Evolutionary conservation across 495 filamentous ascomycete genomes (phyloP), one percentile per base, ranked within the genome.

Genomic region (Penicillium verhagenii): DNA sequence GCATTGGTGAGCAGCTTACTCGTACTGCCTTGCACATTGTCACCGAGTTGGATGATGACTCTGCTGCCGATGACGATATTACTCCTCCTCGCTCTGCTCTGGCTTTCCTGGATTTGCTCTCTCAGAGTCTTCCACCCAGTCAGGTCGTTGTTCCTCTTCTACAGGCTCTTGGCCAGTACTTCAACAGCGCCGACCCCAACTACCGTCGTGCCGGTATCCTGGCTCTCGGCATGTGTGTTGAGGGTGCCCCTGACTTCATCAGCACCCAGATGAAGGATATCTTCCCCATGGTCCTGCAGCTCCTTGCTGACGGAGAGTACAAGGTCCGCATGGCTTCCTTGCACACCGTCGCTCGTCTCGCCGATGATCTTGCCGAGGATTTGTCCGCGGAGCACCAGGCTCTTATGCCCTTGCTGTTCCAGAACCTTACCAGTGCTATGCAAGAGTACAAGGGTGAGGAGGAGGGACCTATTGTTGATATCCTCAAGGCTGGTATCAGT

Each of bases 201-300:
- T 88, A 85, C 70, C 86, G 92, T 44, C 88, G 91, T 68, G 94
- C 92, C 37, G 92, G 91, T 70, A 90, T 97, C 64, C 80, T 97
- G 58, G 87, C 94, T 7, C 79, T 98, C 4, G 94, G 93, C 50
- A 95, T 91, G 77, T 92, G 89, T 61, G 94, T 96, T 48, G 94
- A 98, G 73, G 94, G 94, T 57, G 95, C 94, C 31, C 94, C 94
- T 7, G 94, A 97, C 63, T 97, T 97, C 73, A 87, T 97, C 61
- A 88, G 86, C 55, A 94, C 91, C 8, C 92, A 97, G 77, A 81
- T 96, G 64, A 79, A 85, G 64, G 83, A 86, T 56, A 87, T 96
- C 65, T 86, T 97, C 72, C 95, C 94, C 33, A 79, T 89, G 52
- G 85, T 97, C 52, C 78, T 97, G 40, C 85, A 85, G 65, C 82